phyloP scores from a whole-genome alignment of 768 basidiomycete species.

The Naganishia onofrii region DNA sequence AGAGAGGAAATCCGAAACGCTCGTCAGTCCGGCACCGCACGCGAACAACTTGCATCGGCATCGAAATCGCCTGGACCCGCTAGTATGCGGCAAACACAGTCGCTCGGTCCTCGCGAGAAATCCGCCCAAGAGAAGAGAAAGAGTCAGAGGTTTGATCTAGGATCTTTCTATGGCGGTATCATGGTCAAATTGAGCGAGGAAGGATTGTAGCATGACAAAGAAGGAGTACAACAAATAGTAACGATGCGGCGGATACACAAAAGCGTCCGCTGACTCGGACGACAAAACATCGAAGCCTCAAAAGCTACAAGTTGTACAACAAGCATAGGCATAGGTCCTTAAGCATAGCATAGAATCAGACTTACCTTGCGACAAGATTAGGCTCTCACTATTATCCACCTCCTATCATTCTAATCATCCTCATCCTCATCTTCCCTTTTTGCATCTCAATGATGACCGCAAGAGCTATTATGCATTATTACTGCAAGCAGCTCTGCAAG shows the following conservation, averaged over 20 bases:
- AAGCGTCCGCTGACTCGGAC: too few relatives aligned
- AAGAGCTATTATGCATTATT: too few relatives aligned
- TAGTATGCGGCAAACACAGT: slow-evolving; percentile 24
- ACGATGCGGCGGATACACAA: background rate
- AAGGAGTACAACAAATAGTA: background rate
- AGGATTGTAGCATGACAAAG: slow-evolving; percentile 53
- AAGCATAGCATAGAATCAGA: background rate
- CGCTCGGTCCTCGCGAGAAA: slow-evolving; percentile 31
- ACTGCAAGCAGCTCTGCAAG: background rate
- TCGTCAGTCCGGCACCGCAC: slow-evolving; percentile 5
- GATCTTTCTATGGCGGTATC: slow-evolving; percentile 83
- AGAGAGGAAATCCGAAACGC: slow-evolving; percentile 4
- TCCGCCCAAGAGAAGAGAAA: slow-evolving; percentile 34
- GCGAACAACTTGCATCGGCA: slow-evolving; percentile 8
- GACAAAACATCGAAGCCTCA: background rate
- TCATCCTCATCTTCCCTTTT: too few relatives aligned
- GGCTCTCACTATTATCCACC: background rate
- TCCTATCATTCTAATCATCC: too few relatives aligned
- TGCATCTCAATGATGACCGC: too few relatives aligned
- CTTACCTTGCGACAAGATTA: too few relatives aligned
- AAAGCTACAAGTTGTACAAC: background rate
- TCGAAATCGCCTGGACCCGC: background rate
- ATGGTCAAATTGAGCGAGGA: slow-evolving; percentile 88
- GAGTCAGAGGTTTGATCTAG: slow-evolving; percentile 67
- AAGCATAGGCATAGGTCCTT: background rate